Percentiles rank a stretch among this genome's conserved stretches.
Evolutionary conservation across 371 early-diverging fungal genomes (phyloP).

Genomic region (Mucor lusitanicus): DNA sequence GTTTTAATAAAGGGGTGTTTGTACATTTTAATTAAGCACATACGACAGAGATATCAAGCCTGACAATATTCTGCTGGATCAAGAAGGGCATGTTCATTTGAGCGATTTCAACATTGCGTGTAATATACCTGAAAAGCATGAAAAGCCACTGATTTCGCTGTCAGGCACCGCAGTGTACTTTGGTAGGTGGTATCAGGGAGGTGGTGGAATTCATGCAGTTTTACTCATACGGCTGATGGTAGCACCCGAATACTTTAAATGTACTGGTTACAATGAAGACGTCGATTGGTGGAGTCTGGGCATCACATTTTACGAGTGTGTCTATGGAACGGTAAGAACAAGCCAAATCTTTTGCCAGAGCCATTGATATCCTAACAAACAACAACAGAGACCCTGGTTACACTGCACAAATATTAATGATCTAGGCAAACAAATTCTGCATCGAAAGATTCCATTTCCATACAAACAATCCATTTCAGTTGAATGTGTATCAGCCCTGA

Average conservation of each 20-base stretch:
- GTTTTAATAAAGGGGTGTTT: conserved; percentile 2
- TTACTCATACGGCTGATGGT: not conserved
- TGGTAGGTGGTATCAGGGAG: conserved; percentile 35
- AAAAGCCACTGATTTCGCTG: conserved; percentile 53
- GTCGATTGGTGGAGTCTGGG: conserved; percentile 92
- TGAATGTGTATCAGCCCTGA: conserved; percentile 53
- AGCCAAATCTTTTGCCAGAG: not conserved
- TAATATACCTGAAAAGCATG: conserved; percentile 36
- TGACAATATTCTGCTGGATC: conserved; percentile 76
- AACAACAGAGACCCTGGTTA: conserved; percentile 48
- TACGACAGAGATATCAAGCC: conserved; percentile 69
- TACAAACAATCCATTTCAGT: conserved; percentile 40
- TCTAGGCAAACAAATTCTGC: conserved; percentile 48
- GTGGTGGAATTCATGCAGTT: not conserved
- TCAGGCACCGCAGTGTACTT: conserved; percentile 77
- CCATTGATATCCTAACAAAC: not conserved
- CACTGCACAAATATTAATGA: conserved; percentile 41
- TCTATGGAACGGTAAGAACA: conserved; percentile 47
- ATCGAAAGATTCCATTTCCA: conserved; percentile 44
- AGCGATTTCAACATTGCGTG: conserved; percentile 79
- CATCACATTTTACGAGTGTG: conserved; percentile 69
- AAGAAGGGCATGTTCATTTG: conserved; percentile 66
- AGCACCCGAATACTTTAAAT: conserved; percentile 77
- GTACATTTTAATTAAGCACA: not conserved
- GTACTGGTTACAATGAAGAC: conserved; percentile 60